Base-by-base conservation (phyloP, 2,329 filamentous ascomycete species). In the Diaporthe vexans region DNA sequence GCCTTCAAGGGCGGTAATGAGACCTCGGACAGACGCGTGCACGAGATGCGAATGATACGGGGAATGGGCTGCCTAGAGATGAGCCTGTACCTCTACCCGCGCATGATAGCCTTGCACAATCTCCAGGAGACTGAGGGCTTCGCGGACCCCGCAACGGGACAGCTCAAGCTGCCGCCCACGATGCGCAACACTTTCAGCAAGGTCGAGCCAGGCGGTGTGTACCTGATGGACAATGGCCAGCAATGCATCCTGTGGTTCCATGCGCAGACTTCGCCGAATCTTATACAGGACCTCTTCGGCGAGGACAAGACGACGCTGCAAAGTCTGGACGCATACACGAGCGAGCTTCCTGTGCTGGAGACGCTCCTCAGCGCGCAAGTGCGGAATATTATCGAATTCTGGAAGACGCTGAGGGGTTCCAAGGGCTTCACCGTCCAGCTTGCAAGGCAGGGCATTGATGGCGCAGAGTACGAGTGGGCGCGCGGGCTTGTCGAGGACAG, bases 381-480 rank as follows among this genome's bases (percentile, higher is more conserved):
- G 54, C 93, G 97, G 78, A 99, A 99, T 81, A 92, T 99, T 29
- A 83, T 98, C 72, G 94, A 97, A 81, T 98, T 97, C 81, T 87
- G 98, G 59, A 92, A 93, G 80, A 91, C 90, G 19, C 90, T 93
- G 80, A 91, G 97, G 54, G 95, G 95, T 13, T 95, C 93, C 76
- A 98, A 98, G 85, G 94, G 94, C 29, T 86, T 98, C 75, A 94
- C 94, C 1, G 90, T 99, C 63, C 97, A 98, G 84, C 88, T 99
- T 63, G 97, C 97, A 10, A 87, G 97, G 74, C 97, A 98, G 84
- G 95, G 95, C 0, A 88, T 98, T 5, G 97, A 99, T 80, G 97
- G 97, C 0, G 94, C 95, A 4, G 97, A 99, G 83, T 98, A 95
- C 80, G 97, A 99, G 83, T 99, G 98, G 86, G 97, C 97, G 10